Evolutionary conservation across 2,329 filamentous ascomycete genomes (phyloP), one percentile per base, ranked within the genome.

Genomic region (Thelonectria rubi): DNA sequence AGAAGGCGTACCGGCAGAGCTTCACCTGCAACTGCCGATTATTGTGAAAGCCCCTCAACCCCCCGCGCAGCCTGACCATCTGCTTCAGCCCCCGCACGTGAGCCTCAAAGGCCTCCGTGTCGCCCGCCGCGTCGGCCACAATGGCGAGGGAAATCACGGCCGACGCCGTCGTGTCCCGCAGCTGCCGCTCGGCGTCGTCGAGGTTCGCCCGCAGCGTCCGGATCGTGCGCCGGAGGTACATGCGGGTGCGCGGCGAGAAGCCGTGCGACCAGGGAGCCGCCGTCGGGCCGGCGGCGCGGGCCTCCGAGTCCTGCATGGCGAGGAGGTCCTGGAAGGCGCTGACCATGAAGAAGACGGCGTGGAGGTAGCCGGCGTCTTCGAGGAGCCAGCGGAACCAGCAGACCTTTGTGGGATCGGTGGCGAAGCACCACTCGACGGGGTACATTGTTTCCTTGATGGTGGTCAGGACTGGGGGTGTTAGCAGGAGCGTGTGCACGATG

Each of bases 371-470:
- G 0, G 63, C 49, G 20, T 75, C 71, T 34, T 65, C 59, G 2
- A 70, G 55, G 6, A 75, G 59, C 73, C 73, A 75, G n/a, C 67
- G 60, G 37, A 72, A 73, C 71, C 73, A 75, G 34, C 63, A 66
- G 26, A 20, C 60, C 5, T 67, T 72, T 32, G 61, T 58, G 3
- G 14, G 20, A 53, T 75, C 72, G 1, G 59, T 39, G 0, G 65
- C 58, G 52, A 72, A 63, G 48, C 73, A 75, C 66, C 67, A 68
- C 46, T 75, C 73, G 26, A 66, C 60, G 0, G 73, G 73, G 15
- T 74, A 75, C 48, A 75, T 63, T 4, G 63, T 63, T 6, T 75
- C 64, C 45, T 71, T 70, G 55, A 73, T 63, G 20, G 68, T 68
- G 10, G 64, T 68, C 5, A 74, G 40, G 60, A 73, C 73, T 74